Evolutionary conservation across 169 alveolate genomes (phyloP).

Genomic region (Plasmodium ovale): DNA sequence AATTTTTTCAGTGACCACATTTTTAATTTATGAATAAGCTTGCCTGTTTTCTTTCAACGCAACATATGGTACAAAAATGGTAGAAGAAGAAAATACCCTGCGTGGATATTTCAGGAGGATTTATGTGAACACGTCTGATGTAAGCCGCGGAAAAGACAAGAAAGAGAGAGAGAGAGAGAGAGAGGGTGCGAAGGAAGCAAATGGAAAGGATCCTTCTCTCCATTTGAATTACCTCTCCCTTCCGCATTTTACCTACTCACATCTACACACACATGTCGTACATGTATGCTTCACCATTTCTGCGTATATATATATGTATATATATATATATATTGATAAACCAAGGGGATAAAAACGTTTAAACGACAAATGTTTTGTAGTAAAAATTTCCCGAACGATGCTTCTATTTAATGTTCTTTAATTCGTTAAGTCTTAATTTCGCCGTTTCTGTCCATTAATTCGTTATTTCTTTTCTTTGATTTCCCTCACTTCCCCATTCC

Average conservation of each 20-base stretch:
- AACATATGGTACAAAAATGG: constrained; percentile 43
- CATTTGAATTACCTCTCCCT: background rate
- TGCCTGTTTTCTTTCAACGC: constrained; percentile 2
- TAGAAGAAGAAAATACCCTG: constrained; percentile 37
- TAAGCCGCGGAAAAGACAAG: constrained; percentile 20
- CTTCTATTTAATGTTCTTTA: no score
- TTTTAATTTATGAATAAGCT: no score
- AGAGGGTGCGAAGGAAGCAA: background rate
- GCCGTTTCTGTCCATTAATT: background rate
- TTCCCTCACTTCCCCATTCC: background rate
- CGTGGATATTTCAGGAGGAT: constrained; percentile 54
- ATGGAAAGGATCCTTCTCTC: background rate
- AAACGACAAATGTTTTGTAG: no score
- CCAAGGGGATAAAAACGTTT: no score
- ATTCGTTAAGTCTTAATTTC: no score
- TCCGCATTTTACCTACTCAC: no score
- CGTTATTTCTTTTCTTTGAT: background rate
- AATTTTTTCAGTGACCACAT: no score
- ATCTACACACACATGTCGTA: no score
- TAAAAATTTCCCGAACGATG: no score
- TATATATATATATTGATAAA: no score
- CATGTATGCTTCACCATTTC: no score
- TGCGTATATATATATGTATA: no score
- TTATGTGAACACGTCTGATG: constrained; percentile 55
- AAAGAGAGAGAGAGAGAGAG: background rate